These are phyloP conservation scores for Erucastrum elatum DNA, from an alignment of 345 rosid species.

Conservation along the genomic window DNA sequence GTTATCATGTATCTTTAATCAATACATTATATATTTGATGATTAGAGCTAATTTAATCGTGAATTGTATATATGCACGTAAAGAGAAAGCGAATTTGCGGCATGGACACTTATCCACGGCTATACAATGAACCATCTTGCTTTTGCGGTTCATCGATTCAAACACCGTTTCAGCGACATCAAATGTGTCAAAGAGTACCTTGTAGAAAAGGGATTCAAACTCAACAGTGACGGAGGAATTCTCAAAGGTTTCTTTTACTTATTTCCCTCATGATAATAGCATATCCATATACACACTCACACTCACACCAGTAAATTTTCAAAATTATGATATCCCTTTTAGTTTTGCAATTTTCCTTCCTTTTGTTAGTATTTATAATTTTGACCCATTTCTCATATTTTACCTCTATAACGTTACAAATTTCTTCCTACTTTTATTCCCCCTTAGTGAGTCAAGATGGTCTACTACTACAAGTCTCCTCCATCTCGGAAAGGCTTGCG, in stretches of 20 bases:
- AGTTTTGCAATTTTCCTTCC: not conserved
- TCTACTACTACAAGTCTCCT: constrained; percentile 78
- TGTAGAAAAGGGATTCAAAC: constrained; percentile 64
- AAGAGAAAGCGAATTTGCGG: constrained; percentile 92
- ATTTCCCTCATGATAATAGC: not conserved
- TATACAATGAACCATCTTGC: constrained; percentile 91
- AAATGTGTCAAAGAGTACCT: constrained; percentile 54
- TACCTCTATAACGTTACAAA: not conserved
- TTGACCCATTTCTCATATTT: not conserved
- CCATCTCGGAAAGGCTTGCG: constrained; percentile 66
- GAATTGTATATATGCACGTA: not conserved
- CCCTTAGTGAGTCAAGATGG: constrained; percentile 80
- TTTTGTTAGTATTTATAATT: not conserved
- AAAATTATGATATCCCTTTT: not conserved
- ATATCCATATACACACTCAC: not conserved
- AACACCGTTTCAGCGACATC: constrained; percentile 60
- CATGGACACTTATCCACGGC: constrained; percentile 88
- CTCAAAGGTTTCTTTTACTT: constrained; percentile 60
- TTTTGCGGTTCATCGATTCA: constrained; percentile 67
- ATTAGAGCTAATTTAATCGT: not conserved
- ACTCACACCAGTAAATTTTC: not conserved
- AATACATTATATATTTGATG: not conserved
- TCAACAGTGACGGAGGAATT: constrained; percentile 79
- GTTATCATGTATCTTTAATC: not conserved
- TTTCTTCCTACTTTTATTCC: not conserved